Evolutionary conservation across 1,139 yeast genomes (phyloP).

Genomic region (Debaryomycetaceae sp.): DNA sequence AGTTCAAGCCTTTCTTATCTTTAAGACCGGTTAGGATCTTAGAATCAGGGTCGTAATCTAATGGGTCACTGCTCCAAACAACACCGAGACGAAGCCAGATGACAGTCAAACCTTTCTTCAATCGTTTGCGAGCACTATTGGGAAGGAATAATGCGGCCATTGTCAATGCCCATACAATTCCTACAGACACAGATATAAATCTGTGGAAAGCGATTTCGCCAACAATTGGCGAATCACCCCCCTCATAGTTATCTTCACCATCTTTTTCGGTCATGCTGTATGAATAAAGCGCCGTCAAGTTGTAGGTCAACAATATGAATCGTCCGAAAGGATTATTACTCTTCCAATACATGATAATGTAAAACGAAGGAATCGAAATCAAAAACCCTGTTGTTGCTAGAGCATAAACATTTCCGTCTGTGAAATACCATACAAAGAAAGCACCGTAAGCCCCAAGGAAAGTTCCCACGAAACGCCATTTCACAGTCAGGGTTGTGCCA

Average conservation of each 20-base stretch:
- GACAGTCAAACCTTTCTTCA: slow-evolving; percentile 61
- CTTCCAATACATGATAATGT: slow-evolving; percentile 66
- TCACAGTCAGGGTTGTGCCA: slow-evolving; percentile 77
- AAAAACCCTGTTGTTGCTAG: slow-evolving; percentile 58
- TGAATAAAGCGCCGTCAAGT: slow-evolving; percentile 74
- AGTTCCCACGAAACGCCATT: slow-evolving; percentile 75
- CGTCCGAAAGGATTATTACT: slow-evolving; percentile 64
- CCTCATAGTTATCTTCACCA: slow-evolving; percentile 65
- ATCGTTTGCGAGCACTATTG: slow-evolving; percentile 67
- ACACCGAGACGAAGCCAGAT: slow-evolving; percentile 80
- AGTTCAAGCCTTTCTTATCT: slow-evolving; percentile 52
- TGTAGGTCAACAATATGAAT: slow-evolving; percentile 72
- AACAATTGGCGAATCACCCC: slow-evolving; percentile 66
- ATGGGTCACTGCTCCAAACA: slow-evolving; percentile 65
- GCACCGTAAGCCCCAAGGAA: slow-evolving; percentile 68
- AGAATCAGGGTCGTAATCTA: slow-evolving; percentile 26
- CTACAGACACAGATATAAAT: slow-evolving; percentile 67
- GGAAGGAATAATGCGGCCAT: slow-evolving; percentile 68
- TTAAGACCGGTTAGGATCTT: slow-evolving; percentile 45
- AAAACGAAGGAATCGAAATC: slow-evolving; percentile 62
- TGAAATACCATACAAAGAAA: slow-evolving; percentile 52
- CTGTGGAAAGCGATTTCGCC: slow-evolving; percentile 80
- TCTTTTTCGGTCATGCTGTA: slow-evolving; percentile 64
- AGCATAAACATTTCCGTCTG: slow-evolving; percentile 55
- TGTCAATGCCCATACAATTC: slow-evolving; percentile 73